A percentile compares a stretch with the other conserved stretches of the same genome.
Evolutionary conservation across 2,329 filamentous ascomycete species (phyloP).

Genomic region (Xylariales sp.): DNA sequence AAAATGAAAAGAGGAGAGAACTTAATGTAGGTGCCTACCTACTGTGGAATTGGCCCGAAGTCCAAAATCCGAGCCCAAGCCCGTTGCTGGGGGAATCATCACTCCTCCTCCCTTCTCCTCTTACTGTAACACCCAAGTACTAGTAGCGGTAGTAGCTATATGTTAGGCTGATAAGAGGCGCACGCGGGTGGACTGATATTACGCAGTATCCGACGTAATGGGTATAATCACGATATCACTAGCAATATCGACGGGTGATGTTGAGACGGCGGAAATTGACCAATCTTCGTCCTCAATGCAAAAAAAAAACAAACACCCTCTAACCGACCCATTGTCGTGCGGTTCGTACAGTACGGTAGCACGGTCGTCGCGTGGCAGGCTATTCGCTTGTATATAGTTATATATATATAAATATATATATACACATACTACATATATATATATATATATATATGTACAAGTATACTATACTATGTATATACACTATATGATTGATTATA

Average conservation of each 20-base stretch:
- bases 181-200: slow-evolving; percentile 13
- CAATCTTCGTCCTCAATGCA: slow-evolving; percentile 7
- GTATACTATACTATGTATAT: no score
- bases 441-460: no score
- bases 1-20: no score
- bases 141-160: no score
- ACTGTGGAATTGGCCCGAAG: no score
- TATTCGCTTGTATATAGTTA: slow-evolving; percentile 20
- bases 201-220: not conserved
- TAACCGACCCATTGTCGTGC: slow-evolving; percentile 19
- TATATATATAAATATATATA: not conserved
- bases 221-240: slow-evolving; percentile 13
- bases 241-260: slow-evolving; percentile 16
- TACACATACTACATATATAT: not conserved
- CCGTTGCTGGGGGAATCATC: no score
- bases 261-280: slow-evolving; percentile 20
- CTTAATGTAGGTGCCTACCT: no score
- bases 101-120: not conserved
- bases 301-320: not conserved
- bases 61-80: no score
- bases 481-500: no score
- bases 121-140: not conserved
- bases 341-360: slow-evolving; percentile 10
- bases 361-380: slow-evolving; percentile 28
- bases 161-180: slow-evolving; percentile 1